Evolutionary conservation across 2,329 filamentous ascomycete genomes (phyloP).

Genomic region (Aspergillus transmontanensis): DNA sequence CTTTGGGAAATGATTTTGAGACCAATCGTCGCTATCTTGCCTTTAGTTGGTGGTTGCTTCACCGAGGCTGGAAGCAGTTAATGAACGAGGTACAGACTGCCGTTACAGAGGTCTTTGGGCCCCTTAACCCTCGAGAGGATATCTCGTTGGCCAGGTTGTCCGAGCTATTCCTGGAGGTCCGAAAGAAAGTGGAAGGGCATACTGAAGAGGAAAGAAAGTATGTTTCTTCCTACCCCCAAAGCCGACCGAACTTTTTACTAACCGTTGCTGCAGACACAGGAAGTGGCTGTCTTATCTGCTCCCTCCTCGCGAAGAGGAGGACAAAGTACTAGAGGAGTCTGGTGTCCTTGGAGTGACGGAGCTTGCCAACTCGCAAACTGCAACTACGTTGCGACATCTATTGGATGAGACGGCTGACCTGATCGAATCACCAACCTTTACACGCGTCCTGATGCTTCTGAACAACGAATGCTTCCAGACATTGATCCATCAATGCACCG

Average conservation of each 20-base stretch:
- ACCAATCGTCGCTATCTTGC: slow-evolving; percentile 93
- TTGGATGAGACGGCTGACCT: slow-evolving; percentile 96
- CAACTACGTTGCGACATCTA: slow-evolving; percentile 70
- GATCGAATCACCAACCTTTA: slow-evolving; percentile 89
- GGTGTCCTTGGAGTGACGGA: slow-evolving; percentile 62
- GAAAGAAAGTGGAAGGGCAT: slow-evolving; percentile 79
- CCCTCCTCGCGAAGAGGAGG: slow-evolving; percentile 76
- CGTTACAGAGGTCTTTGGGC: slow-evolving; percentile 87
- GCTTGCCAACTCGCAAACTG: slow-evolving; percentile 38
- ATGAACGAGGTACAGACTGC: slow-evolving; percentile 80
- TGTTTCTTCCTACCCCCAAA: slow-evolving; percentile 12
- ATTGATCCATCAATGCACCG: slow-evolving; percentile 78
- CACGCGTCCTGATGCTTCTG: slow-evolving; percentile 79
- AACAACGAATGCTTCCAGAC: slow-evolving; percentile 86
- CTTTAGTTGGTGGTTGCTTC: slow-evolving; percentile 97
- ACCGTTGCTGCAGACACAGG: slow-evolving; percentile 45
- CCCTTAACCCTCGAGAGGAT: slow-evolving; percentile 83
- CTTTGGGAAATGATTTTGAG: slow-evolving; percentile 91
- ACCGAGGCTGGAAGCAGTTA: slow-evolving; percentile 83
- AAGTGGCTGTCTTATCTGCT: slow-evolving; percentile 86
- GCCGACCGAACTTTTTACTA: slow-evolving; percentile 26
- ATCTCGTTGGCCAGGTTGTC: slow-evolving; percentile 79
- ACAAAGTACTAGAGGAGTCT: slow-evolving; percentile 80
- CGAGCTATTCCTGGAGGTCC: slow-evolving; percentile 78
- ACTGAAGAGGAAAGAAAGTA: slow-evolving; percentile 65